Evolutionary conservation across 2,329 filamentous ascomycete species (phyloP).

Genomic region (Fonsecaea nubica): DNA sequence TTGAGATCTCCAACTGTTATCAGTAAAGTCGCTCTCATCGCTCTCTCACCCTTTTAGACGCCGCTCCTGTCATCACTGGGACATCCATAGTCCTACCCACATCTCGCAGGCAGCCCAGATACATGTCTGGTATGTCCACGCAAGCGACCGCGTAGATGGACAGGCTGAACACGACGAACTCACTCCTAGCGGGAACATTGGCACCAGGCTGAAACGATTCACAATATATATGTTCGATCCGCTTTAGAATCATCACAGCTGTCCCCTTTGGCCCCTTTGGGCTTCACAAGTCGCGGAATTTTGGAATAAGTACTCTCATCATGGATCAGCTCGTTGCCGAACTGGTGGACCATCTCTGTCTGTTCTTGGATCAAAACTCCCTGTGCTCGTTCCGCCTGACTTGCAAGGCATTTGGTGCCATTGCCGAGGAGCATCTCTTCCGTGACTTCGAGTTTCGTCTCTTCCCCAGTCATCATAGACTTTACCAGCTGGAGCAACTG

Average conservation of each 20-base stretch:
- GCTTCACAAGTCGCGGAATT: not conserved
- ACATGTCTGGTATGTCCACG: conserved; percentile 3
- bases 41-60: not conserved
- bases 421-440: conserved; percentile 33
- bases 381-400: conserved; percentile 30
- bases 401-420: conserved; percentile 26
- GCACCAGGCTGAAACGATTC: conserved; percentile 19
- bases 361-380: conserved; percentile 27
- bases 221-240: conserved; percentile 14
- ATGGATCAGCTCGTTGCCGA: conserved; percentile 35
- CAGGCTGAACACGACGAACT: conserved; percentile 2
- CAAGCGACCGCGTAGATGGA: conserved; percentile 4
- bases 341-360: conserved; percentile 28
- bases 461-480: conserved; percentile 27
- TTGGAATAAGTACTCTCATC: not conserved
- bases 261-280: not conserved
- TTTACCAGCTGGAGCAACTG: conserved; percentile 30
- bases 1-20: not conserved
- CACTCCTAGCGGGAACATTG: not conserved
- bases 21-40: not conserved
- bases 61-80: not conserved
- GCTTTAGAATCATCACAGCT: not conserved
- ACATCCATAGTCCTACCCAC: not conserved
- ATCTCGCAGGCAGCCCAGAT: conserved; percentile 8
- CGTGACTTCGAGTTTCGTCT: conserved; percentile 36